phyloP scores from a whole-genome alignment of 257 asterid genomes.

The Ilex aquifolium region DNA sequence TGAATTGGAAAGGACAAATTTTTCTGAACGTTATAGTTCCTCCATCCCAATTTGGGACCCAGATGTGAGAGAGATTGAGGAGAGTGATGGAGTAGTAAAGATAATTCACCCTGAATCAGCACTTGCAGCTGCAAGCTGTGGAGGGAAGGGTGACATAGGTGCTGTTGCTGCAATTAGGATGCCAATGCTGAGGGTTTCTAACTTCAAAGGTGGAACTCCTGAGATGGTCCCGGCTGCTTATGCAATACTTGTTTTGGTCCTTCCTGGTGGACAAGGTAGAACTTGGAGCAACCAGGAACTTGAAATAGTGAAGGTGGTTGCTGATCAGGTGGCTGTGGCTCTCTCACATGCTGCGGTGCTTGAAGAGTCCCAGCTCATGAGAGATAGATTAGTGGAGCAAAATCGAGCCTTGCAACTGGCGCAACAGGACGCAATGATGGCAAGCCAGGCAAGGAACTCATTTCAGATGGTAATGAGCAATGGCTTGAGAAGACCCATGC shows the following conservation, averaged over 20 bases:
- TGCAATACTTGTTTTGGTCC: conserved; percentile 1
- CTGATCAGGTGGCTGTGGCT: conserved; percentile 4
- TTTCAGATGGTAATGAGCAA: conserved; percentile 3
- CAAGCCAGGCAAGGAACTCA: neutral
- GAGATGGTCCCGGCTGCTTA: neutral
- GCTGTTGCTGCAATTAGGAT: neutral
- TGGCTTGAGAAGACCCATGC: conserved; percentile 1
- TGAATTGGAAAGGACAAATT: neutral
- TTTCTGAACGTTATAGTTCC: neutral
- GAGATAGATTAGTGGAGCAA: neutral
- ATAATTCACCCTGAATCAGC: neutral
- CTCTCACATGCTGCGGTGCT: neutral
- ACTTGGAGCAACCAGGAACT: neutral
- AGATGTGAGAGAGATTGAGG: neutral
- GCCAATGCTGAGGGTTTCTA: neutral
- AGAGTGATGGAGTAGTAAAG: conserved; percentile 2
- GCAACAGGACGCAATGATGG: neutral
- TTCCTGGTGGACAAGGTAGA: neutral
- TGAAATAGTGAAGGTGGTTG: conserved; percentile 1
- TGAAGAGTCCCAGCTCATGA: conserved; percentile 1
- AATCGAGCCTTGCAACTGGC: neutral
- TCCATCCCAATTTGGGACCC: neutral
- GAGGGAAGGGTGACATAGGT: neutral
- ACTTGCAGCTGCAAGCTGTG: neutral
- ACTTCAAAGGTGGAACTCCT: conserved; percentile 1